Base-by-base conservation (phyloP, 1,139 yeast species). In the Sugiyamaella xylanicola region DNA sequence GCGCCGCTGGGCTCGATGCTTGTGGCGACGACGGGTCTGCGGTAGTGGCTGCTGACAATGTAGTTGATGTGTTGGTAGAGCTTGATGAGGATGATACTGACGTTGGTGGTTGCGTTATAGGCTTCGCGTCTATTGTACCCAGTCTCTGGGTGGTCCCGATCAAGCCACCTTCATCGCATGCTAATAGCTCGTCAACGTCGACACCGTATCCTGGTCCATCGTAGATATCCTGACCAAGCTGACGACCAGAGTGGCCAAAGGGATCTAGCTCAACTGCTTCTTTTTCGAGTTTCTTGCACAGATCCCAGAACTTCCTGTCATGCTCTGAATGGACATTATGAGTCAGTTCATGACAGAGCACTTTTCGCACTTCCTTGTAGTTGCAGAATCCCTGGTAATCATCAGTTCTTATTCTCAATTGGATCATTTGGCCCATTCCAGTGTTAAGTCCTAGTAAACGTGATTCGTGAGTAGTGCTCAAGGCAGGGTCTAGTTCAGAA, bases 311-410 rank as follows among this genome's bases (percentile, higher is more conserved):
- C 51, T 65, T 56, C 16, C 65, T 59, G 56, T 72, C 71, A 58
- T 74, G 78, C 15, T 72, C 75, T 3, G 65, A 59, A 53, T 67
- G 65, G 11, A 66, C 71, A 54, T 73, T 74, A 56, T 74, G 78
- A 7, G 77, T 68, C 21, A 74, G 65, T 57, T 74, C 78, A 55
- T 74, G 78, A 57, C 77, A 71, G 27, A 74, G 63, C 8, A 73
- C 74, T 48, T 66, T 69, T 43, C 72, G 60, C 27, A 74, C 66
- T 41, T 69, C 70, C 46, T 64, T 65, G 57, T 73, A 74, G 50
- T 67, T 64, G 48, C 76, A 63, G 63, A 70, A 74, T 4, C 77
- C 78, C 25, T 69, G 69, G 55, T 73, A 72, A 46, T 64, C 68
- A 56, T 74, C 77, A 2, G 77, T 74, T 29, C 78, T 63, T 9